Evolutionary conservation across 1,284 basidiomycete genomes (phyloP), one percentile per base, ranked within the genome.

Genomic region (Boletus nobilissimus): DNA sequence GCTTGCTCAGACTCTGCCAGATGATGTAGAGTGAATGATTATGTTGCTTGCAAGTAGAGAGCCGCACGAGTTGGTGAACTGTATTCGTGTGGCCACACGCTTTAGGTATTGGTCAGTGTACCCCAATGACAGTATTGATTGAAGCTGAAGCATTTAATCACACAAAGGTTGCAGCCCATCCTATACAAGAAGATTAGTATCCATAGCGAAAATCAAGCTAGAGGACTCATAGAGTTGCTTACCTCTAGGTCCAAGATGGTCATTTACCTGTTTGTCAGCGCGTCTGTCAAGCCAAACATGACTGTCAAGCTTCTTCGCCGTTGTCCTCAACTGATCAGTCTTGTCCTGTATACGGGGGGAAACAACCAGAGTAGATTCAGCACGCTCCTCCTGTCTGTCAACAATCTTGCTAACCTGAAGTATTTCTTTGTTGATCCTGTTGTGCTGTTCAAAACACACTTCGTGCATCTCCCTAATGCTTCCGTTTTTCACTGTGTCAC

Each of bases 171-270:
- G 32, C 24, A 51, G 67, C 67, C 67, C 19, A 36, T 68, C 46
- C 46, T 68, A 51, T 68, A 68, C 43, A 51, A 34, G 46, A 68
- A 68, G 24, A 68, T 68, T 38, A 68, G 66, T n/a, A 36, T 68
- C 46, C 13, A 18, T 29, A 34, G 32, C 16, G 32, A 68, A 19
- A 68, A 22, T 24, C 43, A 68, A 36, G 46, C 67, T 48, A 36
- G 32, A 32, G 40, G 46, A 36, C 67, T 68, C 34, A 34, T 68
- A 51, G n/a, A 51, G 32, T 68, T 34, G 38, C 67, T 68, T 38
- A 51, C 67, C 46, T 36, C 14, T 18, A 51, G 14, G 46, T 29
- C 24, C 32, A 68, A 68, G 46, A 51, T 4, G 26, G 34, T 68
- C 26, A 13, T 68, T 26, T 68, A 48, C 67, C 34, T 68, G 34